Conservation (phyloP, 345 rosid genomes). For the Excoecaria cochinchinensis region DNA sequence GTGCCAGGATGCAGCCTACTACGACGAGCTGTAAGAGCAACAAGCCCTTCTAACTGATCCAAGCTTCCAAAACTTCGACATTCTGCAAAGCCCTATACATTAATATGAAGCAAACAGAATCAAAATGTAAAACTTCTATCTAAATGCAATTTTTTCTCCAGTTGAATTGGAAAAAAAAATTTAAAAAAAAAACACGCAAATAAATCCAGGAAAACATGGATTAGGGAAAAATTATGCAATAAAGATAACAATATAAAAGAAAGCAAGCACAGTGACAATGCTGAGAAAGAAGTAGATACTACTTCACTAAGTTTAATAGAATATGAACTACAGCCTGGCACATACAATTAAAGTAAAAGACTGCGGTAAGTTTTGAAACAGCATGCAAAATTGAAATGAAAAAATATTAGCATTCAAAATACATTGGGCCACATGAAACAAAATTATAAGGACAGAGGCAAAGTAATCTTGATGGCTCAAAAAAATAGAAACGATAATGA, state of each 20-base stretch:
- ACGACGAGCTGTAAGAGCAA: conserved; percentile 92
- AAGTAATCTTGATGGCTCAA: background rate
- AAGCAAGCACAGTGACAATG: background rate
- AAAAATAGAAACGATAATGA: background rate
- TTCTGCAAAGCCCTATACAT: conserved; percentile 98
- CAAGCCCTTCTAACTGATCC: conserved; percentile 89
- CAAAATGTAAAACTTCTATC: conserved; percentile 27
- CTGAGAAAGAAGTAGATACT: background rate
- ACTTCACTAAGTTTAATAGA: conserved; percentile 8
- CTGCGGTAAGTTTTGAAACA: background rate
- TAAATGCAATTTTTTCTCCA: background rate
- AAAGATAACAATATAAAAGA: conserved; percentile 3
- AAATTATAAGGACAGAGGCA: background rate
- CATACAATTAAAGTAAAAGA: background rate
- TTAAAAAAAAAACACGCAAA: background rate
- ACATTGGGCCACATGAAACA: background rate
- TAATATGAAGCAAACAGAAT: conserved; percentile 54
- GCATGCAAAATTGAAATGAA: background rate
- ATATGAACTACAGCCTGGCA: background rate
- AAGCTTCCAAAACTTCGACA: conserved; percentile 83
- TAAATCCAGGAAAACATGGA: conserved; percentile 8
- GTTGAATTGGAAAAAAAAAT: background rate
- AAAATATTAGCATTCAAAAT: background rate
- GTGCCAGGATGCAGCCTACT: conserved; percentile 98
- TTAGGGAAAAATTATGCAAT: background rate